phyloP scores from a whole-genome alignment of 768 basidiomycete species.

The Atractiella rhizophila region DNA sequence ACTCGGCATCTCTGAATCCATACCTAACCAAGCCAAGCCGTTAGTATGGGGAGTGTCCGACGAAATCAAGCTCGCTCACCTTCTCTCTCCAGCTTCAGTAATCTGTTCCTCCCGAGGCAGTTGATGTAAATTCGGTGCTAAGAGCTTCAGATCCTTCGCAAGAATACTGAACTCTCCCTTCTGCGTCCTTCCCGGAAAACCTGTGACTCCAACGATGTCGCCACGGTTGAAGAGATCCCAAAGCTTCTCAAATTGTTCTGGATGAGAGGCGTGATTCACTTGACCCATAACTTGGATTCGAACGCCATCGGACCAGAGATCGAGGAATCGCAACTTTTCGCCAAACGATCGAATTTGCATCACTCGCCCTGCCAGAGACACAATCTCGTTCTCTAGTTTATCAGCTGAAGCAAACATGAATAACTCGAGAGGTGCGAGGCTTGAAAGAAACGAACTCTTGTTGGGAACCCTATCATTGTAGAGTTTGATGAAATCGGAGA shows the following conservation, averaged over 20 bases:
- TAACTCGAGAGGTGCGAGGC: no score
- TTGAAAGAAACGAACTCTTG: conserved; percentile 19
- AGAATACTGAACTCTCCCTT: conserved; percentile 84
- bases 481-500: conserved; percentile 43
- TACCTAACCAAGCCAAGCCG: no score
- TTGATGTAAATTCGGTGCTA: conserved; percentile 88
- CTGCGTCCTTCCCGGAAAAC: conserved; percentile 70
- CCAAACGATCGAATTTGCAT: conserved; percentile 66
- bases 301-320: conserved; percentile 67
- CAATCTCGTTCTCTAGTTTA: conserved; percentile 32
- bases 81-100: background rate
- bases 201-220: conserved; percentile 81
- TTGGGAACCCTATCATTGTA: conserved; percentile 47
- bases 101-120: conserved; percentile 39
- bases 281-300: conserved; percentile 81
- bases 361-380: conserved; percentile 64
- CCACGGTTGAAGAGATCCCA: conserved; percentile 82
- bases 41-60: no score
- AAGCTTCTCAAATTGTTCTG: conserved; percentile 33
- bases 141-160: conserved; percentile 53
- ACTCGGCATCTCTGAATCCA: conserved; percentile 91
- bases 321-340: conserved; percentile 75
- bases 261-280: conserved; percentile 20
- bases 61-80: conserved; percentile 11
- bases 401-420: no score